These are phyloP conservation scores for Neurospora tetraspora DNA, from an alignment of 495 filamentous ascomycete species.

Conservation along the genomic window DNA sequence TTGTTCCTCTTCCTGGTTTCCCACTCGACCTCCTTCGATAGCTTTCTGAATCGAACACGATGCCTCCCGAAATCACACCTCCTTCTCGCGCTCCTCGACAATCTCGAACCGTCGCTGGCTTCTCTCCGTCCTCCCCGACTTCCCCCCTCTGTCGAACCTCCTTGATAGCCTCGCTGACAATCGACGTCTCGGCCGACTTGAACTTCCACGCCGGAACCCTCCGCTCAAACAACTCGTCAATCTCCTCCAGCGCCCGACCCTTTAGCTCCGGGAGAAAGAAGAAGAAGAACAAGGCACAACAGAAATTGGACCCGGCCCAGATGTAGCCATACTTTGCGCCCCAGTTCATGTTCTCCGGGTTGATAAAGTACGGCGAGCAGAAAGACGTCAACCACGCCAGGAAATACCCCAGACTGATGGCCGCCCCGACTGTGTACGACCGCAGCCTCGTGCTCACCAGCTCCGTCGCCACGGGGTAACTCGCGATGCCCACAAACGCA, in stretches of 20 bases:
- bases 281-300: slow-evolving; percentile 41
- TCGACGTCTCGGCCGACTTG: slow-evolving; percentile 24
- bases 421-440: slow-evolving; percentile 11
- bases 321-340: slow-evolving; percentile 44
- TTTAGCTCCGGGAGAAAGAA: slow-evolving; percentile 40
- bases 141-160: slow-evolving; percentile 12
- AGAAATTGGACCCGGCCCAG: slow-evolving; percentile 35
- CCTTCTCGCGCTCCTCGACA: background rate
- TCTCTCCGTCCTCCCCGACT: background rate
- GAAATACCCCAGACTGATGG: slow-evolving; percentile 12
- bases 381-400: slow-evolving; percentile 10
- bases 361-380: slow-evolving; percentile 18
- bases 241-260: slow-evolving; percentile 49
- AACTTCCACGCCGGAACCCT: slow-evolving; percentile 30
- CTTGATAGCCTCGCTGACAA: slow-evolving; percentile 24
- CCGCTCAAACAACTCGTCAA: slow-evolving; percentile 39
- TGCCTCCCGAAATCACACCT: background rate
- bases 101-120: background rate
- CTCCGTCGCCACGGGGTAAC: slow-evolving; percentile 6
- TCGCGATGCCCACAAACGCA: slow-evolving; percentile 10
- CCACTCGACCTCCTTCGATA: background rate
- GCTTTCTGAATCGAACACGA: background rate
- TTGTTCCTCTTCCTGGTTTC: background rate
- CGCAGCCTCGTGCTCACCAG: background rate
- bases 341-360: slow-evolving; percentile 7